Percentiles rank a stretch among this genome's conserved stretches.
phyloP scores from a whole-genome alignment of 441 rosid genomes.

The Erysimum cheiri region DNA sequence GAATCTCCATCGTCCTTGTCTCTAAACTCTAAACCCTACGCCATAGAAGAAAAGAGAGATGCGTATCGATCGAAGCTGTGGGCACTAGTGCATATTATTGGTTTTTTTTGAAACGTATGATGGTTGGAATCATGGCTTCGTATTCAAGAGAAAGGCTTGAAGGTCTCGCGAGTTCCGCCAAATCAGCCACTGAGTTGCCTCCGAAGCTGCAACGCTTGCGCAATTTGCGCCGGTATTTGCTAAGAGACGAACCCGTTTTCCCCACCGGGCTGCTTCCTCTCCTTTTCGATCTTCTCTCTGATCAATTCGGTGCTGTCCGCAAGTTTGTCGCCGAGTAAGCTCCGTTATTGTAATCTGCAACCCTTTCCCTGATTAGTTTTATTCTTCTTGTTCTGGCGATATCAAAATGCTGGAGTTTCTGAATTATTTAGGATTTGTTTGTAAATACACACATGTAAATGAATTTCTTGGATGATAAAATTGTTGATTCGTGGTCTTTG shows the following conservation, averaged over 20 bases:
- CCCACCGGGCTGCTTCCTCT: conserved; percentile 77
- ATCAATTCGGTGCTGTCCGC: conserved; percentile 81
- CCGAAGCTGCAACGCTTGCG: conserved; percentile 78
- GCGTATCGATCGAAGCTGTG: conserved; percentile 30
- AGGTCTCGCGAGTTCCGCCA: conserved; percentile 61
- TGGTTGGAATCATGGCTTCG: conserved; percentile 68
- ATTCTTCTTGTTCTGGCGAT: not conserved
- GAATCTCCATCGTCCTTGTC: conserved; percentile 30
- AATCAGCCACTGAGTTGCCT: conserved; percentile 60
- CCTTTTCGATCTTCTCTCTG: conserved; percentile 76
- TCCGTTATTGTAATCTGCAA: conserved; percentile 23
- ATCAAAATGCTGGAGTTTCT: not conserved
- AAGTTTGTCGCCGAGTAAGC: conserved; percentile 76
- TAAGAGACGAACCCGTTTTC: conserved; percentile 48
- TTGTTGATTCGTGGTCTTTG: conserved; percentile 14
- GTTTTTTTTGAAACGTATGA: conserved; percentile 9
- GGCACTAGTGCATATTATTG: not conserved
- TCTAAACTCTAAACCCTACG: conserved; percentile 41
- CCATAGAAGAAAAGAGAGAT: conserved; percentile 21
- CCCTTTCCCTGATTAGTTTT: not conserved
- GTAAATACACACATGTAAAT: conserved; percentile 13
- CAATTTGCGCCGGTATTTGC: conserved; percentile 59
- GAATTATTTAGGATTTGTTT: not conserved
- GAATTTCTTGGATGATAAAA: not conserved
- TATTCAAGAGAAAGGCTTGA: conserved; percentile 61